phyloP scores from a whole-genome alignment of 2,329 filamentous ascomycete species.

The Phialophora macrospora region DNA sequence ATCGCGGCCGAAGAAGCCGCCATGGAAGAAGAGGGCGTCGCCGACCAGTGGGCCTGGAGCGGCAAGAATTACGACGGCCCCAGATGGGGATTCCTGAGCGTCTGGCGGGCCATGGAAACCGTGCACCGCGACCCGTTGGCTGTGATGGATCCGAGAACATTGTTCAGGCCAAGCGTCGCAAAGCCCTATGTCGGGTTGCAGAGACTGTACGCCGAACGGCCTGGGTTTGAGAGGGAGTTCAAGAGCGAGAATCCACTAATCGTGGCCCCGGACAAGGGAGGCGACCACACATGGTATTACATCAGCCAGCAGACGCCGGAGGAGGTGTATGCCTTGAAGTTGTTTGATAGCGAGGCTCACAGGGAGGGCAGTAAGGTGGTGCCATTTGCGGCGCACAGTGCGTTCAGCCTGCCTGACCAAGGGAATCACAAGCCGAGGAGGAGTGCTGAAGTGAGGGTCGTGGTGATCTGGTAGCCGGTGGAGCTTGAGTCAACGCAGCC shows the following conservation, averaged over 20 bases:
- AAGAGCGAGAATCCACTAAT: slow-evolving; percentile 18
- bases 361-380: slow-evolving; percentile 7
- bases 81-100: slow-evolving; percentile 34
- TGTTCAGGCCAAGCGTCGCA: slow-evolving; percentile 9
- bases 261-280: slow-evolving; percentile 12
- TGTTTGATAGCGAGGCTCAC: slow-evolving; percentile 27
- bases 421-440: slow-evolving; percentile 7
- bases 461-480: slow-evolving; percentile 22
- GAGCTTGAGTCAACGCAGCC: background rate
- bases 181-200: slow-evolving; percentile 13
- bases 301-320: slow-evolving; percentile 25
- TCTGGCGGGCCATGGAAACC: slow-evolving; percentile 40
- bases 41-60: slow-evolving; percentile 22
- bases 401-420: slow-evolving; percentile 17
- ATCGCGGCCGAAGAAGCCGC: slow-evolving; percentile 20
- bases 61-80: slow-evolving; percentile 25
- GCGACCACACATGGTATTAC: slow-evolving; percentile 17
- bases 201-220: slow-evolving; percentile 15
- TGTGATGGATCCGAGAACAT: slow-evolving; percentile 25
- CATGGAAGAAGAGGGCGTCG: slow-evolving; percentile 19
- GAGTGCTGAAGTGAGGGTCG: slow-evolving; percentile 21
- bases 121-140: slow-evolving; percentile 39
- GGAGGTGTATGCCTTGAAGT: slow-evolving; percentile 23
- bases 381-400: slow-evolving; percentile 22
- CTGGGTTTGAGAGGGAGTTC: slow-evolving; percentile 21